These are phyloP conservation scores for Ophiostoma triangulosporum DNA, from an alignment of 2,329 filamentous ascomycete genomes.

Conservation along the genomic window DNA sequence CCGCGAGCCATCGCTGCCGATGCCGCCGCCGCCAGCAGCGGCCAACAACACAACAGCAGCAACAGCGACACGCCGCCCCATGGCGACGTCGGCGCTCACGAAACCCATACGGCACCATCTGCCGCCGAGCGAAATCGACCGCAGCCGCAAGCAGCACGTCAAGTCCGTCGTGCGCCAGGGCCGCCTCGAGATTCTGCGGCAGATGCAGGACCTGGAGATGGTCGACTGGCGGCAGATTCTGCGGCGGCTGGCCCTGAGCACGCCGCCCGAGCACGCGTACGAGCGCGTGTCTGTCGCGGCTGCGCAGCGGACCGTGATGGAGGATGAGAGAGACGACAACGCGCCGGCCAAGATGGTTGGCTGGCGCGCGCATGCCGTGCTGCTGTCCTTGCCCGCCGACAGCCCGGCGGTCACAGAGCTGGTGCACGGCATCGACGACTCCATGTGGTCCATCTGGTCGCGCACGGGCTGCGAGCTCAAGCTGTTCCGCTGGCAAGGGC, in stretches of 20 bases:
- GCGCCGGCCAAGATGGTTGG: not conserved
- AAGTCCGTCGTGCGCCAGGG: conserved; percentile 23
- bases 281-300: not conserved
- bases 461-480: conserved; percentile 17
- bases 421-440: conserved; percentile 13
- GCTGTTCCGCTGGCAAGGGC: conserved; percentile 10
- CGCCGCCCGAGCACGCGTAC: conserved; percentile 13
- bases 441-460: conserved; percentile 18
- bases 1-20: conserved; percentile 12
- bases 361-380: conserved; percentile 15
- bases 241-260: conserved; percentile 24
- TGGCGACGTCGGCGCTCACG: conserved; percentile 19
- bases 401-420: conserved; percentile 12
- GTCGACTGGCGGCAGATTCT: conserved; percentile 29
- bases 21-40: not conserved
- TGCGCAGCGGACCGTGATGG: not conserved
- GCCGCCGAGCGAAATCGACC: conserved; percentile 13
- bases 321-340: not conserved
- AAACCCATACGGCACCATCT: conserved; percentile 15
- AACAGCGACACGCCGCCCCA: too few relatives aligned
- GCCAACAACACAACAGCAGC: too few relatives aligned
- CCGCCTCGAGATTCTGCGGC: conserved; percentile 23
- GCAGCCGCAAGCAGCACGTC: conserved; percentile 14
- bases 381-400: conserved; percentile 16
- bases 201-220: conserved; percentile 17